Evolutionary conservation across 2,329 filamentous ascomycete genomes (phyloP).

Genomic region (Phaeophleospora eucalypticola): DNA sequence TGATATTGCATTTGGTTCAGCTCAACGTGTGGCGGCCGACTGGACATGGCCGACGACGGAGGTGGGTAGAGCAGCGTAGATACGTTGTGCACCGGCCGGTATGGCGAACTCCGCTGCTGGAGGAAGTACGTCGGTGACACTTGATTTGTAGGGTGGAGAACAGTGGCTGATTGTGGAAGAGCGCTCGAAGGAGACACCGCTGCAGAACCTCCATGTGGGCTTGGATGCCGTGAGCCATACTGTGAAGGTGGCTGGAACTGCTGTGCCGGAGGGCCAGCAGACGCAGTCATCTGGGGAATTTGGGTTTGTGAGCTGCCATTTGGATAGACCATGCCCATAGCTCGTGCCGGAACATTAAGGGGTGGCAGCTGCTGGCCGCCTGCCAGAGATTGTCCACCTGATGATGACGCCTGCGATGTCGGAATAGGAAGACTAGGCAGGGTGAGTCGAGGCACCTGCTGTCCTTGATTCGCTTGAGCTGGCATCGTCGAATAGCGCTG

Average conservation of each 20-base stretch:
- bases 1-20: constrained; percentile 51
- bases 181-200: constrained; percentile 67
- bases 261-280: constrained; percentile 22
- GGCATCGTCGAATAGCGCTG: constrained; percentile 31
- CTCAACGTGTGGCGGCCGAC: constrained; percentile 40
- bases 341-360: constrained; percentile 52
- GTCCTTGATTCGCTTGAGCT: constrained; percentile 29
- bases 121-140: constrained; percentile 85
- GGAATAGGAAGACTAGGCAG: constrained; percentile 68
- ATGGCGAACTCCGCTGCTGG: constrained; percentile 84
- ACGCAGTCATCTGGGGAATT: constrained; percentile 31
- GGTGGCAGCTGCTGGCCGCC: constrained; percentile 54
- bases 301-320: constrained; percentile 52
- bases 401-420: constrained; percentile 34
- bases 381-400: constrained; percentile 20
- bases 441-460: constrained; percentile 53
- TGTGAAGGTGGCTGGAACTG: constrained; percentile 22
- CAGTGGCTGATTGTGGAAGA: constrained; percentile 51
- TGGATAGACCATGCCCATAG: constrained; percentile 75
- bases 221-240: constrained; percentile 47
- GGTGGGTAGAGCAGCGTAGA: constrained; percentile 89
- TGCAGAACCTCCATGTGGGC: constrained; percentile 51
- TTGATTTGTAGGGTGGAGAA: constrained; percentile 52
- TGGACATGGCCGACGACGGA: constrained; percentile 70
- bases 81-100: constrained; percentile 83